Evolutionary conservation across 345 rosid genomes (phyloP).

Genomic region (Barbarea vulgaris): DNA sequence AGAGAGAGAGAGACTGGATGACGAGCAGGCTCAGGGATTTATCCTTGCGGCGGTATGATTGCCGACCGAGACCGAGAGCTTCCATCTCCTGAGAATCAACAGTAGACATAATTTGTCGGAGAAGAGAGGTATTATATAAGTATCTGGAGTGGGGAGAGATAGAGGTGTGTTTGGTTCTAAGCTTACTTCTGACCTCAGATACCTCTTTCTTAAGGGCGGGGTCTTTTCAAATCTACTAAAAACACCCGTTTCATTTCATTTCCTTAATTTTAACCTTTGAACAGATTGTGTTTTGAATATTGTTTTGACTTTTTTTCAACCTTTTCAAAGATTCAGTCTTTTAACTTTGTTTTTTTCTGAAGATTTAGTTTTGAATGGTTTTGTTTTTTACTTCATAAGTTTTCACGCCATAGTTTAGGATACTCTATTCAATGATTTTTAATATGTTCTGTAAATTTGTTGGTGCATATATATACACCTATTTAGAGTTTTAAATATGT

Average conservation of each 20-base stretch:
- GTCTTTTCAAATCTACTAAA: slow-evolving; percentile 23
- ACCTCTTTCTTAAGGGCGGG: slow-evolving; percentile 32
- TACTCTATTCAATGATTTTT: background rate
- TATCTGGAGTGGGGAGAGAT: background rate
- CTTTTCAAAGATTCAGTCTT: background rate
- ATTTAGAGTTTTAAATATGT: background rate
- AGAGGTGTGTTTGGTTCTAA: slow-evolving; percentile 24
- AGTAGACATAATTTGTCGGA: background rate
- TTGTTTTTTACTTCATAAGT: background rate
- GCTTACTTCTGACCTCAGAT: slow-evolving; percentile 22
- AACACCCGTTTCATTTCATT: background rate
- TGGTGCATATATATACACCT: background rate
- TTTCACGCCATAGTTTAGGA: background rate
- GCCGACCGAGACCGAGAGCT: slow-evolving; percentile 40
- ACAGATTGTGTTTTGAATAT: background rate
- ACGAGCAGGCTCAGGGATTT: slow-evolving; percentile 79
- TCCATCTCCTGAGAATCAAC: slow-evolving; percentile 43
- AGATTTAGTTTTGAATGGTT: background rate
- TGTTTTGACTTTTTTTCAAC: background rate
- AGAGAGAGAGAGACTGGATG: slow-evolving; percentile 49
- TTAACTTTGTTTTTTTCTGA: background rate
- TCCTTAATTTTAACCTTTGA: background rate
- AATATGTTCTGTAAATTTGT: background rate
- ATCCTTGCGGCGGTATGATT: slow-evolving; percentile 68
- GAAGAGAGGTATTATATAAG: background rate